Percentiles rank a stretch among this genome's conserved stretches.
Evolutionary conservation across 371 early-diverging fungal species (phyloP).

Genomic region (Mortierella sp.): DNA sequence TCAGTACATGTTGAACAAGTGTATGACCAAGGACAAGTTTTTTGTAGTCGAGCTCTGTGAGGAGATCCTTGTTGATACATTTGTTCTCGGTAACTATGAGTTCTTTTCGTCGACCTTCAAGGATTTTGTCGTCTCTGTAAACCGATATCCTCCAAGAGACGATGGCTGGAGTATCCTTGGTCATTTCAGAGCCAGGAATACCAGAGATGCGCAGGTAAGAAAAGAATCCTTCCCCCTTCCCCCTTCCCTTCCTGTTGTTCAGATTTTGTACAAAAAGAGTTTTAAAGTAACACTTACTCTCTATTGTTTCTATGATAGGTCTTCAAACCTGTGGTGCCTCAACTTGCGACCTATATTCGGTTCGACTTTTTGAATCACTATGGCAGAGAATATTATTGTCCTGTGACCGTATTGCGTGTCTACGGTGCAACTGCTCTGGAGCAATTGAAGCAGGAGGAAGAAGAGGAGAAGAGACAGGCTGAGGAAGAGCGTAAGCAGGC

Average conservation of each 20-base stretch:
- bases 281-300: conserved; percentile 15
- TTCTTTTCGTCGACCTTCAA: conserved; percentile 96
- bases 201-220: conserved; percentile 83
- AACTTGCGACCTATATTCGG: conserved; percentile 84
- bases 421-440: conserved; percentile 95
- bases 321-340: conserved; percentile 79
- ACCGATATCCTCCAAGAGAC: conserved; percentile 85
- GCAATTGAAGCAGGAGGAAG: conserved; percentile 76
- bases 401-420: conserved; percentile 86
- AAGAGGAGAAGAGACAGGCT: conserved; percentile 62
- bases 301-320: conserved; percentile 55
- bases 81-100: conserved; percentile 94
- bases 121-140: conserved; percentile 83
- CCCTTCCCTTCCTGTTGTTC: too few species aligned
- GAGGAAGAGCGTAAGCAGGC: conserved; percentile 52
- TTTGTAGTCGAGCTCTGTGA: conserved; percentile 95
- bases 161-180: conserved; percentile 85
- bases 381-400: conserved; percentile 95
- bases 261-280: too few species aligned
- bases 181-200: conserved; percentile 84
- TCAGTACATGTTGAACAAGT: conserved; percentile 93
- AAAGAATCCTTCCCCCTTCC: too few species aligned
- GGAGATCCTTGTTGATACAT: conserved; percentile 89
- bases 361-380: conserved; percentile 92
- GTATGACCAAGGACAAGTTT: conserved; percentile 78